Evolutionary conservation across 306 rosid genomes (phyloP).

Genomic region (Erythrophleum fordii): DNA sequence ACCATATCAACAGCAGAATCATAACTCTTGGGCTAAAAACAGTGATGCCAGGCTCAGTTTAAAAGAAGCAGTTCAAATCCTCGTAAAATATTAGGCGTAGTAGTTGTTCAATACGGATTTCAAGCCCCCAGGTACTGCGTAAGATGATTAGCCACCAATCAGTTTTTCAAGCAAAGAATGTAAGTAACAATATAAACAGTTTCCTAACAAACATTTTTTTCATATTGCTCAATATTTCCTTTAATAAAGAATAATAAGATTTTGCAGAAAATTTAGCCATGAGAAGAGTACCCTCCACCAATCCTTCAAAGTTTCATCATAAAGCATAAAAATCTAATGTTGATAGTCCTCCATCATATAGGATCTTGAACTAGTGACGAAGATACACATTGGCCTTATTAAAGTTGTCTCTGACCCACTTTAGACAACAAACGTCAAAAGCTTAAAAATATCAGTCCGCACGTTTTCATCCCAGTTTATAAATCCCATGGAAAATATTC

Average conservation of each 20-base stretch:
- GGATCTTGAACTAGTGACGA: neutral
- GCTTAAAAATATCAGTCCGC: neutral
- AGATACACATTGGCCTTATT: neutral
- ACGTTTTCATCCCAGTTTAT: neutral
- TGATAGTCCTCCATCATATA: neutral
- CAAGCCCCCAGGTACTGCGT: neutral
- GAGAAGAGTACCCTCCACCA: neutral
- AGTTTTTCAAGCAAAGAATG: constrained; percentile 5
- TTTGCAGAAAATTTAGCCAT: neutral
- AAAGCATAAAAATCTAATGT: neutral
- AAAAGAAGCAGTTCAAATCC: neutral
- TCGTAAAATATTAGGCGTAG: neutral
- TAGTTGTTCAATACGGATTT: constrained; percentile 5
- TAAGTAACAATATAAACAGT: neutral
- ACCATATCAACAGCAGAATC: constrained; percentile 19
- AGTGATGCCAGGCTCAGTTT: neutral
- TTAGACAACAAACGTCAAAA: neutral
- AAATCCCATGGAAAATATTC: neutral
- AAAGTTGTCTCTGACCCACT: neutral
- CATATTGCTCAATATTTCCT: neutral
- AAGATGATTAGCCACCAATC: neutral
- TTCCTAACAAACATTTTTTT: constrained; percentile 1
- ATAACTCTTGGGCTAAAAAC: neutral
- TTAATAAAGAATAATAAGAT: neutral
- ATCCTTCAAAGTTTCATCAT: neutral